phyloP scores from a whole-genome alignment of 805 yeast species.

The Candida morakotiae region DNA sequence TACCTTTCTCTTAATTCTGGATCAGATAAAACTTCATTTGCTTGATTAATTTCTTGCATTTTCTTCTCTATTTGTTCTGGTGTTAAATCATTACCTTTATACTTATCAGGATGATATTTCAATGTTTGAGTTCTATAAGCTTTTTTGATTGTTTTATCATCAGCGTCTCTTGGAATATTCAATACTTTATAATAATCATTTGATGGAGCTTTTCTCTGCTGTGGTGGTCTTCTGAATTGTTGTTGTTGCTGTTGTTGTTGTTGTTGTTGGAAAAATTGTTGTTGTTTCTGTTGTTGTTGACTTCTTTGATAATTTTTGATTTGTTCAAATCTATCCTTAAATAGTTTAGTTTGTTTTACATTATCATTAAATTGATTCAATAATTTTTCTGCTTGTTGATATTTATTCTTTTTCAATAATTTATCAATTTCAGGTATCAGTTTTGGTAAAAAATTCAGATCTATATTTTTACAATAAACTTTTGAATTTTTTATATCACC shows the following conservation, averaged over 20 bases:
- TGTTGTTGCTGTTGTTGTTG: slow-evolving; percentile 38
- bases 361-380: slow-evolving; percentile 31
- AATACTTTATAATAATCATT: slow-evolving; percentile 80
- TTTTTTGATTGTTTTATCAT: slow-evolving; percentile 66
- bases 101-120: slow-evolving; percentile 90
- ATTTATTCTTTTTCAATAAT: slow-evolving; percentile 29
- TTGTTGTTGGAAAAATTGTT: slow-evolving; percentile 34
- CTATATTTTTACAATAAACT: slow-evolving; percentile 19
- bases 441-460: slow-evolving; percentile 37
- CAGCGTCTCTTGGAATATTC: slow-evolving; percentile 65
- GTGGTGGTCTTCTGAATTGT: slow-evolving; percentile 27
- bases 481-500: slow-evolving; percentile 19
- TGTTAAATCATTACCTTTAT: slow-evolving; percentile 59
- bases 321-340: slow-evolving; percentile 26
- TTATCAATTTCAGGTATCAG: slow-evolving; percentile 30
- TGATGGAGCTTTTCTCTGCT: slow-evolving; percentile 30
- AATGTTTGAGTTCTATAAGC: slow-evolving; percentile 78
- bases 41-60: slow-evolving; percentile 91
- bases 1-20: slow-evolving; percentile 60
- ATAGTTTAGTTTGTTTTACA: slow-evolving; percentile 37
- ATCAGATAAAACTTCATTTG: slow-evolving; percentile 80
- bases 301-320: slow-evolving; percentile 23
- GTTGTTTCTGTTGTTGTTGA: slow-evolving; percentile 25
- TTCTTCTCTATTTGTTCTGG: slow-evolving; percentile 70
- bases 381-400: slow-evolving; percentile 34